phyloP scores from a whole-genome alignment of 495 filamentous ascomycete genomes.

The Tuber magnatum region DNA sequence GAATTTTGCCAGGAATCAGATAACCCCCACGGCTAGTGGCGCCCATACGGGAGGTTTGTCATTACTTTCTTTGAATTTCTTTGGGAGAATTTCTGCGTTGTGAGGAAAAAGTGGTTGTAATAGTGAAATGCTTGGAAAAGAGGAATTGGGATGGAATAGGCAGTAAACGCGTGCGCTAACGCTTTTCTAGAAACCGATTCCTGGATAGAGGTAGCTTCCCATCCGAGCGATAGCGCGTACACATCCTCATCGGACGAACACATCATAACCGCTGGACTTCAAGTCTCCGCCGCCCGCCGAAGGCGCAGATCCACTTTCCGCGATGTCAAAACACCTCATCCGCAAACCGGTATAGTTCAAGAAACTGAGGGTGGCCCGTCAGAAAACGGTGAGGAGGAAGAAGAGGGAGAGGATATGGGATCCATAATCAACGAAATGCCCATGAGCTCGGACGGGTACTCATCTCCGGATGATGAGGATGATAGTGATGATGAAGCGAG shows the following conservation, averaged over 20 bases:
- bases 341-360: conserved; percentile 4
- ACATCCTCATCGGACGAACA: conserved; percentile 85
- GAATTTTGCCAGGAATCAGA: conserved; percentile 14
- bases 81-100: not conserved
- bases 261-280: conserved; percentile 76
- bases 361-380: conserved; percentile 32
- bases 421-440: conserved; percentile 30
- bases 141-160: not conserved
- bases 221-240: conserved; percentile 79
- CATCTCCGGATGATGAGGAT: conserved; percentile 20
- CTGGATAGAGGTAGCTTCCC: conserved; percentile 91
- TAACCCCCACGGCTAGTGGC: conserved; percentile 11
- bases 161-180: conserved; percentile 11
- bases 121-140: not conserved
- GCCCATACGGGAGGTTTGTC: conserved; percentile 31
- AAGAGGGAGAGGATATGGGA: conserved; percentile 36
- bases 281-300: conserved; percentile 49
- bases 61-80: not conserved
- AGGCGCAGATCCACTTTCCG: conserved; percentile 23
- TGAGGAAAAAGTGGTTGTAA: not conserved
- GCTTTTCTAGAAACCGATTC: conserved; percentile 59
- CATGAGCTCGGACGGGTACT: conserved; percentile 31
- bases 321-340: conserved; percentile 11
- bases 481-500: conserved; percentile 35
- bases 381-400: conserved; percentile 13